These are phyloP conservation scores for Clathrus columnatus DNA, from an alignment of 768 basidiomycete species.

Conservation along the genomic window DNA sequence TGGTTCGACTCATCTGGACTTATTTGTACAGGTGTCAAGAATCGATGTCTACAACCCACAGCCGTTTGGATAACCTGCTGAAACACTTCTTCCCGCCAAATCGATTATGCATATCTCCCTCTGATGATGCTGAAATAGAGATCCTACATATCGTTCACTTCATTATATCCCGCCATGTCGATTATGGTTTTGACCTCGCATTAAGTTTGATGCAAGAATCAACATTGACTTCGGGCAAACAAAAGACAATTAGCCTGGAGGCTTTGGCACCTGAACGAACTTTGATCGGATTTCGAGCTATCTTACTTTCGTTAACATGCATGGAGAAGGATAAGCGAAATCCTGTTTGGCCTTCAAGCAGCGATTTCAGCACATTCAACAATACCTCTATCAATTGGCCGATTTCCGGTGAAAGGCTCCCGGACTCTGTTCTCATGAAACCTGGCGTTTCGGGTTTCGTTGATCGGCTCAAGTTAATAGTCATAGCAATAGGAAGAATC, in stretches of 20 bases:
- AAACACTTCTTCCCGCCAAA: constrained; percentile 75
- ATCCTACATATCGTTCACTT: constrained; percentile 77
- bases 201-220: constrained; percentile 74
- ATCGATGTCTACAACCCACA: constrained; percentile 66
- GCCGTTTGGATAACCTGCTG: constrained; percentile 65
- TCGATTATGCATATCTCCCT: constrained; percentile 47
- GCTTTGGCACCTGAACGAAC: constrained; percentile 51
- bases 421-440: constrained; percentile 46
- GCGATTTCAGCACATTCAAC: constrained; percentile 50
- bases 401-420: constrained; percentile 54
- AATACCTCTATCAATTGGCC: constrained; percentile 57
- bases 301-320: constrained; percentile 58
- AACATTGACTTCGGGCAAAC: constrained; percentile 23
- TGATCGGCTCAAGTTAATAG: constrained; percentile 48
- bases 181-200: constrained; percentile 76
- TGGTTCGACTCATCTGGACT: constrained; percentile 82
- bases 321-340: constrained; percentile 62
- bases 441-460: constrained; percentile 66
- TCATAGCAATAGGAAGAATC: constrained; percentile 46
- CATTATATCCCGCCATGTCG: constrained; percentile 72
- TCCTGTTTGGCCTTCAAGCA: constrained; percentile 72
- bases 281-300: constrained; percentile 66
- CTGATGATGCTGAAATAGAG: constrained; percentile 69
- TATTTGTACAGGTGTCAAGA: constrained; percentile 94
- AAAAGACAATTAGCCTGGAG: constrained; percentile 35